Evolutionary conservation across 2,329 filamentous ascomycete species (phyloP).

Genomic region (Pestalotiopsis sp.): DNA sequence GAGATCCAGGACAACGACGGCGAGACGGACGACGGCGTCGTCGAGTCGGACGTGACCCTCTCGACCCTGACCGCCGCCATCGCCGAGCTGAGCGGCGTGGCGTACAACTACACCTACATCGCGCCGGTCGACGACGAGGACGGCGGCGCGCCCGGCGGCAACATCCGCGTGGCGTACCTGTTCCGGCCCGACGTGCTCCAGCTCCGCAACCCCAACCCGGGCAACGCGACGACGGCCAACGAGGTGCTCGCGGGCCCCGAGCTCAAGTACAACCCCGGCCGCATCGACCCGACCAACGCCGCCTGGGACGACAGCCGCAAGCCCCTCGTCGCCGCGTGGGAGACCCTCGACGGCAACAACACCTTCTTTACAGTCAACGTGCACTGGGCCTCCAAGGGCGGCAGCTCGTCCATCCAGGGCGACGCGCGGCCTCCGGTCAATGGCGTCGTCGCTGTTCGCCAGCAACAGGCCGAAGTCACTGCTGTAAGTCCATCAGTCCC

Average conservation of each 20-base stretch:
- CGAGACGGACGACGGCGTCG: slow-evolving; percentile 59
- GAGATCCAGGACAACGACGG: slow-evolving; percentile 72
- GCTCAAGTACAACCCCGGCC: slow-evolving; percentile 71
- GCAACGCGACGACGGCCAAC: slow-evolving; percentile 55
- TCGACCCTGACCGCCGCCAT: slow-evolving; percentile 57
- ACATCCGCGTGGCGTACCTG: slow-evolving; percentile 72
- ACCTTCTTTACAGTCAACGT: slow-evolving; percentile 73
- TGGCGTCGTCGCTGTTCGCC: slow-evolving; percentile 59
- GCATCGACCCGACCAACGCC: slow-evolving; percentile 62
- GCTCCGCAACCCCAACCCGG: slow-evolving; percentile 62
- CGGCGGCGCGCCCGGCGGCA: slow-evolving; percentile 69
- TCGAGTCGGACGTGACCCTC: slow-evolving; percentile 61
- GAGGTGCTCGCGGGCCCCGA: slow-evolving; percentile 58
- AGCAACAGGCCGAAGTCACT: slow-evolving; percentile 59
- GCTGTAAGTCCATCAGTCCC: slow-evolving; percentile 43
- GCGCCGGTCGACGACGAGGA: slow-evolving; percentile 62
- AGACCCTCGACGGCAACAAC: slow-evolving; percentile 54
- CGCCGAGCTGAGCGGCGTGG: slow-evolving; percentile 45
- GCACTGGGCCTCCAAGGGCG: slow-evolving; percentile 69
- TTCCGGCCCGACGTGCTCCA: slow-evolving; percentile 64
- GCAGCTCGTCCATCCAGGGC: slow-evolving; percentile 65
- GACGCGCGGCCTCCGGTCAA: slow-evolving; percentile 70
- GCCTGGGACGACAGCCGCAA: slow-evolving; percentile 67
- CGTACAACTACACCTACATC: slow-evolving; percentile 64
- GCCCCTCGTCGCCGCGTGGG: slow-evolving; percentile 69